These are phyloP conservation scores for Lepiota venenata DNA, from an alignment of 768 basidiomycete genomes.

Conservation along the genomic window DNA sequence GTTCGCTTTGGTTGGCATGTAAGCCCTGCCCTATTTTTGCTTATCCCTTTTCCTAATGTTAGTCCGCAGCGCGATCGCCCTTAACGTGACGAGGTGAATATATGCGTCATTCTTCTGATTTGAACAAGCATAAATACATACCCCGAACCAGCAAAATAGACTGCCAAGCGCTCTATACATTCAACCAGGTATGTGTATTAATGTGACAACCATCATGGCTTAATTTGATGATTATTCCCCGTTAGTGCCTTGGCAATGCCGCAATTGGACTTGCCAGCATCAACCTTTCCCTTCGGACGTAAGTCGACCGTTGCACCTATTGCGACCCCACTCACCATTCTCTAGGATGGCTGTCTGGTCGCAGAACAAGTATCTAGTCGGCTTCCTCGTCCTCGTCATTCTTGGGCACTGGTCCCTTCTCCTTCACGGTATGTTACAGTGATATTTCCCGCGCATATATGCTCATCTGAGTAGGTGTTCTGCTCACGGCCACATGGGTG, in stretches of 20 bases:
- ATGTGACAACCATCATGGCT: slow-evolving; percentile 1
- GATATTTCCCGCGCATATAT: neutral
- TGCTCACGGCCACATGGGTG: slow-evolving; percentile 58
- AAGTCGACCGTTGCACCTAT: slow-evolving; percentile 23
- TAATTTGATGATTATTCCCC: neutral
- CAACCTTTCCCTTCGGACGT: slow-evolving; percentile 70
- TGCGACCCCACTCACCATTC: neutral
- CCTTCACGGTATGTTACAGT: slow-evolving; percentile 48
- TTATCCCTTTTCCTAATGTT: slow-evolving; percentile 1
- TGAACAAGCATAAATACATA: slow-evolving; percentile 1
- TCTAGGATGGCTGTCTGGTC: slow-evolving; percentile 70
- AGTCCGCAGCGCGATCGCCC: slow-evolving; percentile 43
- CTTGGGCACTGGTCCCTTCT: slow-evolving; percentile 72
- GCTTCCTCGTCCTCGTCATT: slow-evolving; percentile 51
- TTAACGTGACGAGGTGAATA: slow-evolving; percentile 53
- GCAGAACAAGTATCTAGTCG: slow-evolving; percentile 48
- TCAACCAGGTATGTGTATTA: slow-evolving; percentile 44
- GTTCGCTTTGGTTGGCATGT: slow-evolving; percentile 70
- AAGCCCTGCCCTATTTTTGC: slow-evolving; percentile 21
- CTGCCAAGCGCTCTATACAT: slow-evolving; percentile 68
- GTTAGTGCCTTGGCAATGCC: slow-evolving; percentile 54
- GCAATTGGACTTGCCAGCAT: slow-evolving; percentile 69
- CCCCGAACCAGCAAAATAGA: slow-evolving; percentile 40
- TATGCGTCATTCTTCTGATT: neutral
- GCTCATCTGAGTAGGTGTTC: slow-evolving; percentile 37